Conservation (phyloP, 805 yeast species). For the Metschnikowia lochheadii region DNA sequence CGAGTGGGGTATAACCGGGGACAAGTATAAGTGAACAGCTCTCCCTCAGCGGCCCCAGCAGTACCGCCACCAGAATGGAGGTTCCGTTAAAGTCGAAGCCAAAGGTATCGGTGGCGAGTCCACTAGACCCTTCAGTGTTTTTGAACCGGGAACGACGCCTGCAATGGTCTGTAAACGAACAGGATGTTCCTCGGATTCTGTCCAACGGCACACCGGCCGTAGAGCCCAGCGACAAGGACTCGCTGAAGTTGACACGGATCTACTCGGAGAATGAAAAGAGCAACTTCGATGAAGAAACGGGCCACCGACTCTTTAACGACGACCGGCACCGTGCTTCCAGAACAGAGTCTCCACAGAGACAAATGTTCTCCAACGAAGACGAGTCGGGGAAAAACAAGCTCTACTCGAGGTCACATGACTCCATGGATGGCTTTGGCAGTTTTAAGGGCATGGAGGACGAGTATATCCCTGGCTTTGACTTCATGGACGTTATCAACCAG, state of each 20-base stretch:
- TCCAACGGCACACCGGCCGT: background rate
- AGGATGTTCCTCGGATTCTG: background rate
- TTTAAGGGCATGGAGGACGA: constrained; percentile 64
- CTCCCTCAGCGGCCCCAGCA: background rate
- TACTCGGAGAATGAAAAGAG: constrained; percentile 64
- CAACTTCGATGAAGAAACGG: constrained; percentile 53
- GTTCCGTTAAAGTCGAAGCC: constrained; percentile 40
- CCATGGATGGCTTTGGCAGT: constrained; percentile 15
- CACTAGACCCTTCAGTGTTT: constrained; percentile 10
- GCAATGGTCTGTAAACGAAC: constrained; percentile 7
- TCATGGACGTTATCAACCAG: constrained; percentile 41
- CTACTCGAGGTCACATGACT: constrained; percentile 31
- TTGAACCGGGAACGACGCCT: constrained; percentile 3
- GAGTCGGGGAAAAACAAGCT: constrained; percentile 15
- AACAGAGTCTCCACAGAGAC: constrained; percentile 13
- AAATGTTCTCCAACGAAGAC: background rate
- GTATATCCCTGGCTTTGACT: constrained; percentile 69
- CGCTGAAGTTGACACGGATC: constrained; percentile 44
- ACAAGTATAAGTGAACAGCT: background rate
- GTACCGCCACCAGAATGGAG: constrained; percentile 23
- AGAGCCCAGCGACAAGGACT: constrained; percentile 9
- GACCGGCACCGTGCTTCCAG: constrained; percentile 44
- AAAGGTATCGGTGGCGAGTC: constrained; percentile 26
- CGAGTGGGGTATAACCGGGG: background rate
- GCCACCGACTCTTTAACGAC: constrained; percentile 52